A percentile compares a stretch with the other conserved stretches of the same genome.
These are phyloP conservation scores for Leavenworthia alabamica DNA, from an alignment of 345 rosid genomes.

Conservation along the genomic window DNA sequence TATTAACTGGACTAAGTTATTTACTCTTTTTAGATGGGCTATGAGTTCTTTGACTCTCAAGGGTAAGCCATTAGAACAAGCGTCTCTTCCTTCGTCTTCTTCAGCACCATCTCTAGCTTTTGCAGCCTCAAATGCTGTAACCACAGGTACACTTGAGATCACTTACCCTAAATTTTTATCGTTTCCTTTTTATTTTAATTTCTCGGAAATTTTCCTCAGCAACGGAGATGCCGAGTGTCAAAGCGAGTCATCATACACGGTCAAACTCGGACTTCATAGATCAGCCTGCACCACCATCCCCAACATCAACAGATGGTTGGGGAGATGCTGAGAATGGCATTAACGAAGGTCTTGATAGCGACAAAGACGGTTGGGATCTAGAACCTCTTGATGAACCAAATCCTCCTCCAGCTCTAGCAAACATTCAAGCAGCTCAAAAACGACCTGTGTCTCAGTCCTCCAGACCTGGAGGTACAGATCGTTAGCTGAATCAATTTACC, in stretches of 20 bases:
- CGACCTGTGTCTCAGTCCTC: conserved; percentile 69
- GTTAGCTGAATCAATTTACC: background rate
- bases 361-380: conserved; percentile 95
- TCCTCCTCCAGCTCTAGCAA: conserved; percentile 69
- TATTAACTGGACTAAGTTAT: background rate
- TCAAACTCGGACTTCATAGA: conserved; percentile 67
- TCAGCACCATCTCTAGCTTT: conserved; percentile 43
- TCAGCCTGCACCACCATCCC: conserved; percentile 67
- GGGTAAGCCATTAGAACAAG: conserved; percentile 86
- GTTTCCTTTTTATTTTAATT: too few species aligned
- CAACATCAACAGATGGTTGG: conserved; percentile 98
- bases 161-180: too few species aligned
- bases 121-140: conserved; percentile 47
- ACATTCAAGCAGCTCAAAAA: conserved; percentile 90
- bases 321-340: conserved; percentile 90
- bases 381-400: conserved; percentile 89
- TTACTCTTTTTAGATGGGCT: conserved; percentile 67
- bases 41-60: conserved; percentile 95
- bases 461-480: conserved; percentile 55
- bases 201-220: too few species aligned
- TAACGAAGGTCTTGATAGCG: conserved; percentile 60
- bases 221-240: conserved; percentile 45
- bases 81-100: conserved; percentile 55
- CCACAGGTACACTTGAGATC: conserved; percentile 48
- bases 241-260: conserved; percentile 46